Evolutionary conservation across 441 rosid genomes (phyloP).

Genomic region (Populus hybrid): DNA sequence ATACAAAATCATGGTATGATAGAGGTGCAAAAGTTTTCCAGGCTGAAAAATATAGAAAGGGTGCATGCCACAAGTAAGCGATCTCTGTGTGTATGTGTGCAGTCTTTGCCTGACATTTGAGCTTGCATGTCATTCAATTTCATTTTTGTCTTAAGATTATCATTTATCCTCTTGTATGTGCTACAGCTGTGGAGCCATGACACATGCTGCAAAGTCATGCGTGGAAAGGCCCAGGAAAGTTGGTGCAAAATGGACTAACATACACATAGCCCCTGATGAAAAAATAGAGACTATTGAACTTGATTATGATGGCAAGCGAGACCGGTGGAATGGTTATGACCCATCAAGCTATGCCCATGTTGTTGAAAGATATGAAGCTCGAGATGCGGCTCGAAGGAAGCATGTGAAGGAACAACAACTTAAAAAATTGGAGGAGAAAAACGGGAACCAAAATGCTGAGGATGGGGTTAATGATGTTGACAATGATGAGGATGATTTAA

Average conservation of each 20-base stretch:
- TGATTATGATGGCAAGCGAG: conserved; percentile 78
- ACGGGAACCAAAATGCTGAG: conserved; percentile 38
- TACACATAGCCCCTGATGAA: conserved; percentile 78
- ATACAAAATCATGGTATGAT: conserved; percentile 88
- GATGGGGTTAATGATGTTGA: conserved; percentile 49
- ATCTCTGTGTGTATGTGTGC: background rate
- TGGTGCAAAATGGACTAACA: conserved; percentile 72
- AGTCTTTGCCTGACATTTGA: background rate
- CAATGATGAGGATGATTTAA: conserved; percentile 45
- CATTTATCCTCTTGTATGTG: background rate
- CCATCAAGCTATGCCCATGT: conserved; percentile 51
- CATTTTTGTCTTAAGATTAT: background rate
- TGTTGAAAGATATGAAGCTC: conserved; percentile 64
- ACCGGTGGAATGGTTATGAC: conserved; percentile 82
- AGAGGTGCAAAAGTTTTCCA: conserved; percentile 79
- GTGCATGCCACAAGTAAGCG: conserved; percentile 80
- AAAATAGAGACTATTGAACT: conserved; percentile 68
- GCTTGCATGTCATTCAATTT: background rate
- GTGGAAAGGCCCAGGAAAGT: conserved; percentile 64
- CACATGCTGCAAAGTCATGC: conserved; percentile 42
- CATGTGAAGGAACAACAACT: conserved; percentile 61
- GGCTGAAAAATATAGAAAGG: conserved; percentile 84
- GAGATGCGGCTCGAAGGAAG: conserved; percentile 65
- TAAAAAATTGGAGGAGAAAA: conserved; percentile 69
- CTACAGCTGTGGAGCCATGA: conserved; percentile 54